A percentile compares a stretch with the other conserved stretches of the same genome.
Evolutionary conservation across 148 eudicot species (phyloP).

Genomic region (Cornus florida): DNA sequence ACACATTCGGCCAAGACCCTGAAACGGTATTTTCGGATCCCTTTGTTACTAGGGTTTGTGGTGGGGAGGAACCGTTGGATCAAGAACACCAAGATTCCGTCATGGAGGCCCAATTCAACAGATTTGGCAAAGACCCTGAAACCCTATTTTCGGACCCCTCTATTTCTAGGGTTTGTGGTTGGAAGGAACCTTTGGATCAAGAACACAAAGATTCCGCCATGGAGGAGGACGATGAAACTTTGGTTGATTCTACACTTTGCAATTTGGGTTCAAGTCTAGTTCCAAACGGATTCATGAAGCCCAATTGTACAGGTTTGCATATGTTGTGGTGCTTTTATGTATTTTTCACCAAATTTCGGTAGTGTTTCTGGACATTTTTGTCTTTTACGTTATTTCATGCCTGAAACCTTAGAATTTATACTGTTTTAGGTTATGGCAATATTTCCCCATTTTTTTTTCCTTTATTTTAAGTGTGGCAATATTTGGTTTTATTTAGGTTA

Average conservation of each 20-base stretch:
- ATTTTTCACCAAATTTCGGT: background rate
- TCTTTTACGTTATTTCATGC: background rate
- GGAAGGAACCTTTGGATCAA: slow-evolving; percentile 22
- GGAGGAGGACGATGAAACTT: slow-evolving; percentile 50
- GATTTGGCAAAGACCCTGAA: slow-evolving; percentile 31
- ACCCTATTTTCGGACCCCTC: slow-evolving; percentile 35
- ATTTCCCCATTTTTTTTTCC: background rate
- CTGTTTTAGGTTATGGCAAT: background rate
- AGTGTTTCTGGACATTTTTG: background rate
- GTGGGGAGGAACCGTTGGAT: slow-evolving; percentile 26
- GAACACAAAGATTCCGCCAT: slow-evolving; percentile 27
- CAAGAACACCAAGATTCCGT: slow-evolving; percentile 19
- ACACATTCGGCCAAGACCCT: background rate
- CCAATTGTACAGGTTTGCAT: slow-evolving; percentile 52
- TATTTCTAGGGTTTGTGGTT: slow-evolving; percentile 29
- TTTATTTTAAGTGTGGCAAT: background rate
- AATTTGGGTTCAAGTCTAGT: slow-evolving; percentile 53
- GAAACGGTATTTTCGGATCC: slow-evolving; percentile 41
- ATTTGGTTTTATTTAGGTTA: background rate
- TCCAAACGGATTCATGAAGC: slow-evolving; percentile 49
- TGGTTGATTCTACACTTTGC: slow-evolving; percentile 59
- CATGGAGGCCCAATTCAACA: slow-evolving; percentile 30
- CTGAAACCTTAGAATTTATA: slow-evolving; percentile 4
- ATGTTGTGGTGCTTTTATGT: background rate
- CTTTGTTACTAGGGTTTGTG: slow-evolving; percentile 27